A percentile compares a stretch with the other conserved stretches of the same genome.
Conservation (phyloP, 805 yeast species). For the Candida wancherniae region DNA sequence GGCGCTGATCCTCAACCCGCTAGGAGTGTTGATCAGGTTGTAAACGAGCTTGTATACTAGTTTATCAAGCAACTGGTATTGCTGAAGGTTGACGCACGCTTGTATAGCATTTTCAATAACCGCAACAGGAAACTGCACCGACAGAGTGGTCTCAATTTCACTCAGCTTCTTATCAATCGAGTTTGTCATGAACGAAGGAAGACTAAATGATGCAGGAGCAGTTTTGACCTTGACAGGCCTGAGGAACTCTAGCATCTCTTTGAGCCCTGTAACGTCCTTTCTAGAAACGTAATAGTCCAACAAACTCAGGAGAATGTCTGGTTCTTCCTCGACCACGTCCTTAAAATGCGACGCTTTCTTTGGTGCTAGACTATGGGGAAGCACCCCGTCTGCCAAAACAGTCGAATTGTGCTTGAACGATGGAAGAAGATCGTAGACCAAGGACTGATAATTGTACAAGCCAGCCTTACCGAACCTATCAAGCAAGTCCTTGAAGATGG, state of each 20-base stretch:
- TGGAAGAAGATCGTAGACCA: slow-evolving; percentile 25
- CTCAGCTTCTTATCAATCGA: slow-evolving; percentile 9
- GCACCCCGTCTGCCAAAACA: slow-evolving; percentile 16
- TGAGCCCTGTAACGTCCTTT: slow-evolving; percentile 18
- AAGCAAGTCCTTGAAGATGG: slow-evolving; percentile 22
- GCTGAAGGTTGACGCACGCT: slow-evolving; percentile 24
- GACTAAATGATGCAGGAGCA: slow-evolving; percentile 5
- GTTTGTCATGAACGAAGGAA: slow-evolving; percentile 22
- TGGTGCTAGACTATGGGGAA: slow-evolving; percentile 6
- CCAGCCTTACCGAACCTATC: slow-evolving; percentile 21
- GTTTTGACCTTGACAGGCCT: slow-evolving; percentile 19
- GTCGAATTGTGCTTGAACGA: slow-evolving; percentile 19
- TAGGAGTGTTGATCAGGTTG: slow-evolving; percentile 10
- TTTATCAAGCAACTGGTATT: slow-evolving; percentile 28
- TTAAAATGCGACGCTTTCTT: slow-evolving; percentile 20
- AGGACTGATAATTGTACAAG: slow-evolving; percentile 23
- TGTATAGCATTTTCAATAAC: slow-evolving; percentile 25
- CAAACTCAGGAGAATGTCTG: slow-evolving; percentile 26
- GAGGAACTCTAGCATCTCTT: slow-evolving; percentile 24
- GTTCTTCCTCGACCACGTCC: slow-evolving; percentile 23
- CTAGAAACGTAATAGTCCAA: slow-evolving; percentile 22
- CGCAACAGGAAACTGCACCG: slow-evolving; percentile 6
- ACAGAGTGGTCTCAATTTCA: not conserved
- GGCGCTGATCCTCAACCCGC: slow-evolving; percentile 5
- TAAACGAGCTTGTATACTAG: slow-evolving; percentile 28